Percentiles rank a stretch among this genome's conserved stretches.
phyloP scores from a whole-genome alignment of 2,329 filamentous ascomycete genomes.

The Alternaria alternata region DNA sequence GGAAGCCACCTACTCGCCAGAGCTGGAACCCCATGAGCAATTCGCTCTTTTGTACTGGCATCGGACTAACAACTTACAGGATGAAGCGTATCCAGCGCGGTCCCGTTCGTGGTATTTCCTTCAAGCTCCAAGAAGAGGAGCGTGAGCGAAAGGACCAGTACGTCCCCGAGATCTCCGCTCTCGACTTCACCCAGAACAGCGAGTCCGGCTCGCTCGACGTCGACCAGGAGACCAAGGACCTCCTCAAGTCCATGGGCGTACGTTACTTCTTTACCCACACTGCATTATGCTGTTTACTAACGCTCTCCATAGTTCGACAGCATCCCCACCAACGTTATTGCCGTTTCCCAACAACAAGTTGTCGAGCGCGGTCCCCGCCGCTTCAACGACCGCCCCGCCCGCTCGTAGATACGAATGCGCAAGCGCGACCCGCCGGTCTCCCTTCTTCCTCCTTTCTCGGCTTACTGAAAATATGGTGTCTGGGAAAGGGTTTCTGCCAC shows the following conservation, averaged over 20 bases:
- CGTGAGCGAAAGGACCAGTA: slow-evolving; percentile 99
- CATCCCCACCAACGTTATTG: slow-evolving; percentile 94
- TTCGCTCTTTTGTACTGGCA: not conserved
- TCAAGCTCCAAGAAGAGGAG: slow-evolving; percentile 99
- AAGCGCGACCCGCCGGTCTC: slow-evolving; percentile 58
- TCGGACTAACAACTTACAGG: slow-evolving; percentile 55
- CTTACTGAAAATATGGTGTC: slow-evolving; percentile 65
- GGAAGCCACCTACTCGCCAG: not conserved
- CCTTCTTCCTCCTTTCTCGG: slow-evolving; percentile 39
- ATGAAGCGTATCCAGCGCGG: slow-evolving; percentile 99
- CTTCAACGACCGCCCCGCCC: slow-evolving; percentile 70
- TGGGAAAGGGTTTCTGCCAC: slow-evolving; percentile 92
- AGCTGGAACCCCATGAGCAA: not conserved
- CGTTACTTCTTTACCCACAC: slow-evolving; percentile 56
- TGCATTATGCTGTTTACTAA: slow-evolving; percentile 15
- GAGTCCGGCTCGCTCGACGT: slow-evolving; percentile 95
- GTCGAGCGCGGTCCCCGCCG: slow-evolving; percentile 82
- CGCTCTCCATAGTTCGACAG: slow-evolving; percentile 78
- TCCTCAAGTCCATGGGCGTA: slow-evolving; percentile 99
- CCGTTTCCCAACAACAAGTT: slow-evolving; percentile 87
- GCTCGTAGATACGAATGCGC: slow-evolving; percentile 37
- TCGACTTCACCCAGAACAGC: slow-evolving; percentile 95
- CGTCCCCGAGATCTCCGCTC: slow-evolving; percentile 97
- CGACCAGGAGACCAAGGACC: slow-evolving; percentile 97
- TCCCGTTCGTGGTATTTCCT: slow-evolving; percentile 99